Base-by-base conservation (phyloP, 345 rosid species). In the Eucalyptus viminalis region DNA sequence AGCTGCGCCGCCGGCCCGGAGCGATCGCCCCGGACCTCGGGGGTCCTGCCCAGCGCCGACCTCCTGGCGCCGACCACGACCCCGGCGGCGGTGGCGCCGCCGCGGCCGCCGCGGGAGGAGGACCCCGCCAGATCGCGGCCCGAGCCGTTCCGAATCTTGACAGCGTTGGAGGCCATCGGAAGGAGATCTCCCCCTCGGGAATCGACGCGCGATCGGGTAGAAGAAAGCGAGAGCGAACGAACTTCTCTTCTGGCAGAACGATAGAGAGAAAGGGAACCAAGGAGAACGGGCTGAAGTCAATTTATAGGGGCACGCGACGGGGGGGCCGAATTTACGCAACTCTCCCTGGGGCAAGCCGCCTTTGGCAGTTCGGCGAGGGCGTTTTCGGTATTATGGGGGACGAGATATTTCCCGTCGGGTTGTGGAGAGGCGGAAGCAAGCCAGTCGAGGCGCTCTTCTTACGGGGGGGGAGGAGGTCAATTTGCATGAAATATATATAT, bases 241-340 rank as follows among this genome's bases (percentile, higher is more conserved):
- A 76, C 47, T 29, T 34, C 81, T 34, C 83, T 19, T 43, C 83
- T 34, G 5, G 47, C 47, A 37, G 14, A 11, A 11, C 2, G 14
- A 17, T 22, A 2, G 7, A 37, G 12, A 37, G 3, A 11, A 76
- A 37, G 19, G 43, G 16, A 62, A 3, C 15, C 16, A 1, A 29
- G 4, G 4, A 3, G 4, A 0, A 0, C 4, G 8, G 69, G 16
- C 31, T 7, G 69, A 8, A 53, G 69, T 29, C 69, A 27, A 62
- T 62, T 62, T 62, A 62, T 62, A 62, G 69, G 69, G 34, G 9
- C 69, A 27, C 16, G 8, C 17, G 34, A 11, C 16, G 34, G 34
- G 16, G 65, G 34, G 31, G 1, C 1, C 9, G 69, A 29, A 29
- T 27, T 62, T 76, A 76, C 85, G 85, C 13, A 40, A 40, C 47